phyloP scores from a whole-genome alignment of 208 protist genomes.

The Leishmania gerbilli region DNA sequence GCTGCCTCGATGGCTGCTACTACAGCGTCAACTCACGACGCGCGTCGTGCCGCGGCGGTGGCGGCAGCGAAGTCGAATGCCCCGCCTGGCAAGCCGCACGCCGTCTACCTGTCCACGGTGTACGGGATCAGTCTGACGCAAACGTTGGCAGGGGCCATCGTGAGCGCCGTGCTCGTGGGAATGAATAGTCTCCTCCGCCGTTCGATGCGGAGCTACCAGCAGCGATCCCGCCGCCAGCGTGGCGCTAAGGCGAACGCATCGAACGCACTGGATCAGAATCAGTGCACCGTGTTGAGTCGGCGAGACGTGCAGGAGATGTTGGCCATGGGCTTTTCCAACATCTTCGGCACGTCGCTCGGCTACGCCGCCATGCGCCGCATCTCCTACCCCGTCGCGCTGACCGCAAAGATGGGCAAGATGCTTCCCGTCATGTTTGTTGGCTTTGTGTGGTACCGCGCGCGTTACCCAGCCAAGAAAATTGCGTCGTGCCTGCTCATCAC shows the following conservation, averaged over 20 bases:
- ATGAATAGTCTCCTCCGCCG: not conserved
- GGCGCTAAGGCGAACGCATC: not conserved
- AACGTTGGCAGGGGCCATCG: constrained; percentile 24
- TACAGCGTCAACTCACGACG: not conserved
- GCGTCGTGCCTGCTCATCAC: constrained; percentile 65
- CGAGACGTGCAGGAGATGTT: constrained; percentile 34
- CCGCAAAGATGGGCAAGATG: constrained; percentile 90
- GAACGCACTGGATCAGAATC: not conserved
- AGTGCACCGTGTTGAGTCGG: not conserved
- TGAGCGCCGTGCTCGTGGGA: constrained; percentile 20
- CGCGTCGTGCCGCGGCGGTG: not conserved
- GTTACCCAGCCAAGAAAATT: constrained; percentile 63
- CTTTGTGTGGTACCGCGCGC: constrained; percentile 64
- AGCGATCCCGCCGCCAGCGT: not conserved
- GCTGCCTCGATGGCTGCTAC: not conserved
- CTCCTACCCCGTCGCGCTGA: constrained; percentile 77
- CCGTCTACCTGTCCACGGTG: constrained; percentile 21
- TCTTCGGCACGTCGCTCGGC: constrained; percentile 66
- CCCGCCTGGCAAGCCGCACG: not conserved
- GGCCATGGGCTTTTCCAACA: constrained; percentile 73
- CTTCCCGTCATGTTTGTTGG: constrained; percentile 83
- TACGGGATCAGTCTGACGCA: constrained; percentile 38
- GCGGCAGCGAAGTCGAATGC: not conserved
- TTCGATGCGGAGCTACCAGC: not conserved
- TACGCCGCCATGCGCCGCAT: constrained; percentile 82